Percentiles rank a stretch among this genome's conserved stretches.
These are phyloP conservation scores for Yamadazyma tumulicola DNA, from an alignment of 805 yeast species.

Conservation along the genomic window DNA sequence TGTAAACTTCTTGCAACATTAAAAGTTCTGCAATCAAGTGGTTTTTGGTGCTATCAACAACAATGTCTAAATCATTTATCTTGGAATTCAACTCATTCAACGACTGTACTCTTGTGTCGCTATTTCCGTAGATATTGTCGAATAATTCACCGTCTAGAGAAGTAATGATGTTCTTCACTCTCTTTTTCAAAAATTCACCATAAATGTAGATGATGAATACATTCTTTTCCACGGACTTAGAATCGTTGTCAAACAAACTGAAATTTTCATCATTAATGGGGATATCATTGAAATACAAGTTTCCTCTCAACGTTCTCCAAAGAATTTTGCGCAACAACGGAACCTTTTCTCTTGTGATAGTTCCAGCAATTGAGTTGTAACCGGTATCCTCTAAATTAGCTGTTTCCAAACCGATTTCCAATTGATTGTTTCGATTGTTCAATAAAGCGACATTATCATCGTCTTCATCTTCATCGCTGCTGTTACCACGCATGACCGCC, in stretches of 20 bases:
- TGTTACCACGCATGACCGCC: constrained; percentile 3
- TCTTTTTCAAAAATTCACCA: constrained; percentile 33
- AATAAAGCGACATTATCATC: constrained; percentile 29
- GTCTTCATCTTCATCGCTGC: constrained; percentile 16
- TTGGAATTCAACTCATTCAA: constrained; percentile 29
- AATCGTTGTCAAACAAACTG: constrained; percentile 5
- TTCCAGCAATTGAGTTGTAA: constrained; percentile 34
- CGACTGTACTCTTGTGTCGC: constrained; percentile 21
- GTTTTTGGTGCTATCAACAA: constrained; percentile 30
- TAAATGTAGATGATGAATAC: constrained; percentile 39
- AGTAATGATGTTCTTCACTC: constrained; percentile 33
- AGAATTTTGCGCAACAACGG: constrained; percentile 36
- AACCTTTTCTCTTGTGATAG: constrained; percentile 32
- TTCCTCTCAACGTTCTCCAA: constrained; percentile 44
- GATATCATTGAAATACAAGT: constrained; percentile 38
- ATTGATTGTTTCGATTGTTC: constrained; percentile 17
- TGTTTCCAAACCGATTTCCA: constrained; percentile 22
- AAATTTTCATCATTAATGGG: constrained; percentile 18
- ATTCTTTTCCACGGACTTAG: constrained; percentile 25
- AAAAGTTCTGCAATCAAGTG: constrained; percentile 38
- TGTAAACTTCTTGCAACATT: constrained; percentile 31
- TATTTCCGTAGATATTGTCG: constrained; percentile 34
- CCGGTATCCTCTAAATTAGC: constrained; percentile 18
- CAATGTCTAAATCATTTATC: constrained; percentile 28
- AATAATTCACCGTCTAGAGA: constrained; percentile 38